Percentiles rank a stretch among this genome's conserved stretches.
Evolutionary conservation across 306 rosid genomes (phyloP).

Genomic region (Erythrophleum fordii): DNA sequence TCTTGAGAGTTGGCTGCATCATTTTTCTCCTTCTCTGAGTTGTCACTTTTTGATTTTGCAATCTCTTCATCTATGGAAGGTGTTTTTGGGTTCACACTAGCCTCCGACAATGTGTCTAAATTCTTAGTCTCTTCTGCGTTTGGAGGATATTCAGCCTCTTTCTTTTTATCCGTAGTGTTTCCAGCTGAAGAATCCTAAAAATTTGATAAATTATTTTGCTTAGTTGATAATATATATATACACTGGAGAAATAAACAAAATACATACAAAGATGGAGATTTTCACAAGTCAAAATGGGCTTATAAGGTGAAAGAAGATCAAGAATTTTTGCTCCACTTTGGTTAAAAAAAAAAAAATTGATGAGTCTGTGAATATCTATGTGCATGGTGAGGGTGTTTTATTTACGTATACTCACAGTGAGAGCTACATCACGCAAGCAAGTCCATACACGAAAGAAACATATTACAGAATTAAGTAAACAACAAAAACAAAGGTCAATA

Average conservation of each 20-base stretch:
- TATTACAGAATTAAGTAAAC: neutral
- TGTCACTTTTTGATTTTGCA: slow-evolving; percentile 39
- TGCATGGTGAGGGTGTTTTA: neutral
- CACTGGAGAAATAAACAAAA: slow-evolving; percentile 7
- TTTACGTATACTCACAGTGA: slow-evolving; percentile 1
- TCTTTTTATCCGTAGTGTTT: slow-evolving; percentile 42
- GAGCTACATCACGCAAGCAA: slow-evolving; percentile 13
- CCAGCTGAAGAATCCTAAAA: slow-evolving; percentile 61
- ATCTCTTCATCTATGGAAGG: slow-evolving; percentile 63
- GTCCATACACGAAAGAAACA: neutral
- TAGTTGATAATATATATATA: slow-evolving; percentile 13
- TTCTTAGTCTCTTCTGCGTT: slow-evolving; percentile 45
- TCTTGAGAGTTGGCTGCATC: slow-evolving; percentile 57
- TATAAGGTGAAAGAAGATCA: neutral
- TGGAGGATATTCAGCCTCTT: slow-evolving; percentile 44
- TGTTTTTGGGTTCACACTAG: slow-evolving; percentile 56
- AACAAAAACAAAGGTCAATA: slow-evolving; percentile 4
- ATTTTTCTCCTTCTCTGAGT: slow-evolving; percentile 56
- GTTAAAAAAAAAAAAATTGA: neutral
- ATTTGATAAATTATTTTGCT: slow-evolving; percentile 31
- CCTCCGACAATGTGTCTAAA: slow-evolving; percentile 41
- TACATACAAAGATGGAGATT: neutral
- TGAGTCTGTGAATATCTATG: neutral
- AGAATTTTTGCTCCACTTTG: neutral
- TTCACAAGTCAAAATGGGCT: neutral